Conservation (phyloP, 441 rosid genomes). For the Capsella rubella region DNA sequence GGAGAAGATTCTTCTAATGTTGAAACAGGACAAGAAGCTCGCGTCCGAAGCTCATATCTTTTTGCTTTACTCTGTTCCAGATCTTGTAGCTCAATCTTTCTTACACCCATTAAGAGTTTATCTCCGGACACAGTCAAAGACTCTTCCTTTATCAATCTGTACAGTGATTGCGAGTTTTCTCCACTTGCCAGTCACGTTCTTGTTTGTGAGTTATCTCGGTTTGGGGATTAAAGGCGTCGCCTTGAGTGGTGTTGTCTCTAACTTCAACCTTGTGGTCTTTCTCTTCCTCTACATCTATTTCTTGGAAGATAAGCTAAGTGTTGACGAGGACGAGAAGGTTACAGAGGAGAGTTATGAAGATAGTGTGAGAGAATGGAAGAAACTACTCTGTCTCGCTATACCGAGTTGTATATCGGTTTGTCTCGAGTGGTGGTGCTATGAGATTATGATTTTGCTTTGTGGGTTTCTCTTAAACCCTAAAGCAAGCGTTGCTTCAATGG, state of each 20-base stretch:
- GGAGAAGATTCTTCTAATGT: conserved; percentile 58
- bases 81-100: conserved; percentile 79
- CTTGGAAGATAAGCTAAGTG: conserved; percentile 47
- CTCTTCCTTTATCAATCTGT: conserved; percentile 74
- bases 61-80: conserved; percentile 77
- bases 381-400: conserved; percentile 63
- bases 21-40: conserved; percentile 67
- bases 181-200: conserved; percentile 75
- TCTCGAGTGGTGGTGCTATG: conserved; percentile 99
- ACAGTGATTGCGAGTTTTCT: conserved; percentile 65
- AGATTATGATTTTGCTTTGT: conserved; percentile 90
- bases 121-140: conserved; percentile 81
- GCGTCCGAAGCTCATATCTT: conserved; percentile 69
- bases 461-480: conserved; percentile 67
- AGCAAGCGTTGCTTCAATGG: conserved; percentile 93
- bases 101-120: conserved; percentile 86
- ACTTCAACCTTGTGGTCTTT: conserved; percentile 66
- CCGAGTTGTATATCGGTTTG: conserved; percentile 94
- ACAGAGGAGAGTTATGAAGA: conserved; percentile 60
- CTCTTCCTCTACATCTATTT: conserved; percentile 61
- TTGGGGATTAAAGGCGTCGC: conserved; percentile 84
- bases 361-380: conserved; percentile 73
- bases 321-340: conserved; percentile 46
- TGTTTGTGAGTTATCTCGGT: conserved; percentile 59
- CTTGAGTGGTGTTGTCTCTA: conserved; percentile 71